Conservation (phyloP, 345 rosid species). For the Arabidopsis arenosa region DNA sequence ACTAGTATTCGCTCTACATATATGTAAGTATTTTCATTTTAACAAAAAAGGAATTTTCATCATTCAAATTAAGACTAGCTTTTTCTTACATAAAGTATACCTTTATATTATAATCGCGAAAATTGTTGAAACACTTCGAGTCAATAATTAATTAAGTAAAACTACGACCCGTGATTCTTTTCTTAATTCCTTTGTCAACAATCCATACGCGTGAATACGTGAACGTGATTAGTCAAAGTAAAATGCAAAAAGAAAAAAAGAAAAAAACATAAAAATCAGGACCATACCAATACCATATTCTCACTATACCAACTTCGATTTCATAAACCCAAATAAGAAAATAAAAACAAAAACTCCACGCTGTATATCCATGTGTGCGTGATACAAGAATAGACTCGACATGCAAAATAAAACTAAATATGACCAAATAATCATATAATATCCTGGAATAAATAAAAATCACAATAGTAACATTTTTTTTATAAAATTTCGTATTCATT, state of each 20-base stretch:
- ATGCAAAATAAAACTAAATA: not conserved
- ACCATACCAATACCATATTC: constrained; percentile 34
- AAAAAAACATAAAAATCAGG: constrained; percentile 17
- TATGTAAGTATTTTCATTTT: not conserved
- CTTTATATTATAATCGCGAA: constrained; percentile 1
- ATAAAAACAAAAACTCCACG: constrained; percentile 46
- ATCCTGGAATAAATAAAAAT: not conserved
- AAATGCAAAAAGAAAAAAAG: not conserved
- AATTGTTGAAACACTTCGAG: constrained; percentile 12
- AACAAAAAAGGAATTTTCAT: not conserved
- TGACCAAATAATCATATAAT: constrained; percentile 14
- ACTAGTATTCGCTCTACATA: not conserved
- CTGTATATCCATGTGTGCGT: constrained; percentile 49
- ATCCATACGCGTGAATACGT: constrained; percentile 45
- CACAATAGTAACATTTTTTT: not conserved
- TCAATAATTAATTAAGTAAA: constrained; percentile 38
- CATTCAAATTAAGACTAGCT: not conserved
- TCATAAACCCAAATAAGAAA: constrained; percentile 44
- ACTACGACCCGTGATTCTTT: constrained; percentile 44
- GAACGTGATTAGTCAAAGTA: constrained; percentile 41
- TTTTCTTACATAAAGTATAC: constrained; percentile 4
- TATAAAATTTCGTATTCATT: not conserved
- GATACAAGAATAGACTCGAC: constrained; percentile 41
- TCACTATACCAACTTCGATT: constrained; percentile 42
- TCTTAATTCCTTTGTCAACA: constrained; percentile 40